Evolutionary conservation across 2,329 filamentous ascomycete species (phyloP), one percentile per base, ranked within the genome.

Genomic region (Aspergillus ochraceoroseus): DNA sequence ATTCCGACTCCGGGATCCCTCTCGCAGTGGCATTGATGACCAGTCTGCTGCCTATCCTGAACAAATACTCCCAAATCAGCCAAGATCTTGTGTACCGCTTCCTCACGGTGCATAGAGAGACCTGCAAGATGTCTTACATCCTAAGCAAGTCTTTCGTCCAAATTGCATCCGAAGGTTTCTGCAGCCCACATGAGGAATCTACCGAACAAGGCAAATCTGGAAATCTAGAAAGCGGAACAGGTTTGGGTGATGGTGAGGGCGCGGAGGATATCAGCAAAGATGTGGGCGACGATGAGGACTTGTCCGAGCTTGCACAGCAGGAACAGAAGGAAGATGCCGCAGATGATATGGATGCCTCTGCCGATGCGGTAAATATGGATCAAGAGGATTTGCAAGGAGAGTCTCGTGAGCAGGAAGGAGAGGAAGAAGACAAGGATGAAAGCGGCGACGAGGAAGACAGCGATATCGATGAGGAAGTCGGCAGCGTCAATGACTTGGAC

Each of bases 221-320:
- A 8, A 85, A 94, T 54, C 72, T 95, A 19, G 90, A 98, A 64
- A 81, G 80, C 25, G 94, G 94, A 11, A 96, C 89, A 7, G 94
- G 92, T 22, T 79, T 98, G 15, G 94, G 92, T 13, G 92, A 95
- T 31, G 94, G 92, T 7, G 86, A 95, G 63, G 94, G 90, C 12
- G 89, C 85, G 3, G 89, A 98, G 60, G 90, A 98, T 63, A 96
- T 98, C 50, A 96, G 89, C 66, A 96, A 98, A 61, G 92, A 98
- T 57, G 84, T 98, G 32, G 80, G 86, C 48, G 83, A 90, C 11
- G 90, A 98, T 46, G 92, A 99, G 62, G 89, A 98, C 59, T 70
- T 98, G 3, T 81, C 85, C 0, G 92, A 98, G 52, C 72, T 98
- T 30, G 90, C 92, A 0, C 87, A 95, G 61, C 85, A 95, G 56